Conservation (phyloP, 345 rosid genomes). For the Limnanthes douglasii region DNA sequence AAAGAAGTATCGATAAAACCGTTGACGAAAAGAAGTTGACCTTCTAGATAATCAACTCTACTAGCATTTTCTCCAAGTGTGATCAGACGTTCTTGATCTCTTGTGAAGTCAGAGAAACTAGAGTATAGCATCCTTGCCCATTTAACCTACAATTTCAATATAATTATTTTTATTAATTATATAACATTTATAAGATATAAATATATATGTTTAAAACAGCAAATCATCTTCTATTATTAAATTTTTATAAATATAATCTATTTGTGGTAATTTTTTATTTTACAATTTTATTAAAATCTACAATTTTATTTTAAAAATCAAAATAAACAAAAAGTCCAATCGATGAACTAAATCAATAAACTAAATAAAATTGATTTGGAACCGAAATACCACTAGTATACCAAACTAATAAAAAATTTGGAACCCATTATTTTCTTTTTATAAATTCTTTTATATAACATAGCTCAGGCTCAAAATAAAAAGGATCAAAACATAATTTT, state of each 20-base stretch:
- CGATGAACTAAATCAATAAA: not conserved
- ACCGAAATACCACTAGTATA: no score
- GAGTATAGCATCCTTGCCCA: constrained; percentile 65
- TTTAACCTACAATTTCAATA: constrained; percentile 27
- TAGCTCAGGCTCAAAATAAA: no score
- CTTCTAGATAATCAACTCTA: constrained; percentile 51
- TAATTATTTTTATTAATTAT: not conserved
- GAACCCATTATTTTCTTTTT: no score
- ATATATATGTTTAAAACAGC: not conserved
- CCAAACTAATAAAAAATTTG: no score
- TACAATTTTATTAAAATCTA: not conserved
- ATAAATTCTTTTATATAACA: no score
- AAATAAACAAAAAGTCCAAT: not conserved
- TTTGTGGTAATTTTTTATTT: not conserved
- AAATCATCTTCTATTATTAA: not conserved
- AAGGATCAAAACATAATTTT: no score
- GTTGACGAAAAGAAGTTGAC: constrained; percentile 38
- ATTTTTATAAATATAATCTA: not conserved
- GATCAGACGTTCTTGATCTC: constrained; percentile 52
- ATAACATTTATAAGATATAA: not conserved
- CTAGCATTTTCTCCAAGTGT: constrained; percentile 27
- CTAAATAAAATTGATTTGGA: not conserved
- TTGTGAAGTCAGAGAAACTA: constrained; percentile 40
- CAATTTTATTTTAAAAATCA: not conserved
- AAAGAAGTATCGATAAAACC: constrained; percentile 52